Evolutionary conservation across 1,139 yeast species (phyloP), one percentile per base, ranked within the genome.

Genomic region (Taphrina wiesneri): DNA sequence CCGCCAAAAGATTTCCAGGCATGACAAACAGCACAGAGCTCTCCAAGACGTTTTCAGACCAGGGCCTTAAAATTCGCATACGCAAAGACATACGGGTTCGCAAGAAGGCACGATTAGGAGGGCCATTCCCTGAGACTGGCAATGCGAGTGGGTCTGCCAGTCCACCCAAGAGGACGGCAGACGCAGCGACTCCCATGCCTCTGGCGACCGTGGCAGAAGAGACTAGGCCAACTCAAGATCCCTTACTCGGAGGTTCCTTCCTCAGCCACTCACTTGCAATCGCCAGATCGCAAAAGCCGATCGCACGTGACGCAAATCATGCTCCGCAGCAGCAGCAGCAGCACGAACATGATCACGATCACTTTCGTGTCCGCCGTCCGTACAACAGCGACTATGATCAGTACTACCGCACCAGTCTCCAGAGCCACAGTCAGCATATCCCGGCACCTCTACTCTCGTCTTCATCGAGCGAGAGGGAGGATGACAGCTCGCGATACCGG

Each of bases 1-100:
- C 77, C 3, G 78, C 78, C 30, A 77, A 77, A 66, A 72, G 74
- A 49, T 76, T 76, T 67, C 78, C 78, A n/a, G 78, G 78, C 4
- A 72, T 76, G 59, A 36, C 65, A 21, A 54, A 62, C 49, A 53
- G 61, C 41, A 62, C 61, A 3, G 65, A 62, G 15, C 39, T 62
- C 15, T 62, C 61, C 15, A 32, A 53, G 46, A 46, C 61, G n/a
- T 54, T 62, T 28, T 56, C 65, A 5, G 65, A 62, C 2, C 65
- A 62, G 32, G 65, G 65, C 0, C 60, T 62, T 23, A 53, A 54
- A 30, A 62, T 62, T 17, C 52, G 65, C 21, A 62, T 62, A 19
- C 53, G 65, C 36, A 62, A 62, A 49, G 65, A 62, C 49, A 54
- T 54, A 19, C 19, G 59, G 34, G 41, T 54, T 9, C 59, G 59